Percentiles rank a stretch among this genome's conserved stretches.
phyloP scores from a whole-genome alignment of 371 early-diverging fungal species.

The Massospora cicadina region DNA sequence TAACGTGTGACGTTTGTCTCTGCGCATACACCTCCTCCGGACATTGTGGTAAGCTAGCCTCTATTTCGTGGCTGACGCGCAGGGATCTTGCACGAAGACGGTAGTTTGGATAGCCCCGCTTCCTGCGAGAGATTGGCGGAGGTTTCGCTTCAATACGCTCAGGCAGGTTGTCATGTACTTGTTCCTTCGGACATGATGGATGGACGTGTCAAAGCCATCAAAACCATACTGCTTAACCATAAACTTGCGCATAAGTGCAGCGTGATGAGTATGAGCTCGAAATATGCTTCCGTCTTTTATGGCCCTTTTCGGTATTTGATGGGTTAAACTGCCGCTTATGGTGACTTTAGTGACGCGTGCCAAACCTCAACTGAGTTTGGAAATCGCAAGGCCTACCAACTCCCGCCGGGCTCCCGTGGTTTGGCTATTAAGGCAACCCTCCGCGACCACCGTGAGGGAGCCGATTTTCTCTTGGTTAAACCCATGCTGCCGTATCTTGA shows the following conservation, averaged over 20 bases:
- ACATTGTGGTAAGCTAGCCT: slow-evolving; percentile 54
- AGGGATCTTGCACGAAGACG: slow-evolving; percentile 50
- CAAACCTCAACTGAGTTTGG: slow-evolving; percentile 81
- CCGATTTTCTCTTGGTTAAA: slow-evolving; percentile 93
- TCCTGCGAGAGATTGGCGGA: slow-evolving; percentile 66
- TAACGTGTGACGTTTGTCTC: slow-evolving; percentile 91
- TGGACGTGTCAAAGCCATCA: slow-evolving; percentile 82
- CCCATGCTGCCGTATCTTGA: slow-evolving; percentile 91
- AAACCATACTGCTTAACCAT: slow-evolving; percentile 47
- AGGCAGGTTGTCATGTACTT: slow-evolving; percentile 72
- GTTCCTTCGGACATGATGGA: slow-evolving; percentile 98
- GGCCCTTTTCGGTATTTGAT: slow-evolving; percentile 82
- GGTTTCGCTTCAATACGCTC: slow-evolving; percentile 71
- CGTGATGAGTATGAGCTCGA: slow-evolving; percentile 88
- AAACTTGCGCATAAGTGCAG: slow-evolving; percentile 58
- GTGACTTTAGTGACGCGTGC: slow-evolving; percentile 60
- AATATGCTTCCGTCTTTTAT: slow-evolving; percentile 86
- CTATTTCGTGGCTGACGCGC: background rate
- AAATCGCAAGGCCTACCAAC: slow-evolving; percentile 86
- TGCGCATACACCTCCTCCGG: slow-evolving; percentile 94
- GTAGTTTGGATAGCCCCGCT: slow-evolving; percentile 58
- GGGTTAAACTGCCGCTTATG: background rate
- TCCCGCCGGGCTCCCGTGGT: slow-evolving; percentile 75
- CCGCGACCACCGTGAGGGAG: slow-evolving; percentile 85
- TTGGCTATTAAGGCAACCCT: slow-evolving; percentile 72